Percentiles rank a stretch among this genome's conserved stretches.
Evolutionary conservation across 371 early-diverging fungal species (phyloP).

Genomic region (Mucor piriformis): DNA sequence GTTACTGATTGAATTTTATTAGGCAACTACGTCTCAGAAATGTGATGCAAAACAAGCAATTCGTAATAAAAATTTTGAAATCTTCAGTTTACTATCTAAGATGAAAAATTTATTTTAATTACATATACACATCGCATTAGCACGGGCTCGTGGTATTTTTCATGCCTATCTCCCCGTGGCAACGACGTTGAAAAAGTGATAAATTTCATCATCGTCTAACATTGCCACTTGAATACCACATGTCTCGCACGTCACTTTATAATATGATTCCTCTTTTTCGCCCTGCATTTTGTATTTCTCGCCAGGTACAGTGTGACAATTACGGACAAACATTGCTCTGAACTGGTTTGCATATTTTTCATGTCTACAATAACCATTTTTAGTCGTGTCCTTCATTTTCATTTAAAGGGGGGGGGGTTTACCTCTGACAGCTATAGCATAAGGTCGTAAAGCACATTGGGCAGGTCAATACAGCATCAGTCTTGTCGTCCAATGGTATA

Average conservation of each 20-base stretch:
- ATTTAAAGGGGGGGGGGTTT: too few relatives aligned
- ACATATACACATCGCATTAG: neutral
- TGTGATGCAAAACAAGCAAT: constrained; percentile 7
- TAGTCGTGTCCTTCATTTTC: neutral
- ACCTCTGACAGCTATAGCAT: constrained; percentile 73
- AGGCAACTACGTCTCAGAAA: constrained; percentile 34
- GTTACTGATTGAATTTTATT: too few relatives aligned
- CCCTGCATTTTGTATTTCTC: constrained; percentile 38
- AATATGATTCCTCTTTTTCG: constrained; percentile 46
- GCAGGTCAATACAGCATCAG: constrained; percentile 70
- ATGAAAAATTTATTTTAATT: neutral
- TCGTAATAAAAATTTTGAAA: neutral
- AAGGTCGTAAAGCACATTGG: constrained; percentile 69
- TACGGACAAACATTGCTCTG: constrained; percentile 75
- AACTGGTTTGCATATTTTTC: constrained; percentile 64
- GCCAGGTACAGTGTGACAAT: constrained; percentile 51
- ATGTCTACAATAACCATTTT: constrained; percentile 45
- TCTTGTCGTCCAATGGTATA: constrained; percentile 34
- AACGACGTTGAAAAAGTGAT: constrained; percentile 72
- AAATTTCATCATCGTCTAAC: constrained; percentile 70
- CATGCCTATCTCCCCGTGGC: constrained; percentile 28
- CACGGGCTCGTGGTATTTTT: neutral
- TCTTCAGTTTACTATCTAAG: neutral
- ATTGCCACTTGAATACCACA: constrained; percentile 71
- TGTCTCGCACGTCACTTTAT: constrained; percentile 60